phyloP scores from a whole-genome alignment of 202 grass and related monocot species.

The Digitaria exilis region DNA sequence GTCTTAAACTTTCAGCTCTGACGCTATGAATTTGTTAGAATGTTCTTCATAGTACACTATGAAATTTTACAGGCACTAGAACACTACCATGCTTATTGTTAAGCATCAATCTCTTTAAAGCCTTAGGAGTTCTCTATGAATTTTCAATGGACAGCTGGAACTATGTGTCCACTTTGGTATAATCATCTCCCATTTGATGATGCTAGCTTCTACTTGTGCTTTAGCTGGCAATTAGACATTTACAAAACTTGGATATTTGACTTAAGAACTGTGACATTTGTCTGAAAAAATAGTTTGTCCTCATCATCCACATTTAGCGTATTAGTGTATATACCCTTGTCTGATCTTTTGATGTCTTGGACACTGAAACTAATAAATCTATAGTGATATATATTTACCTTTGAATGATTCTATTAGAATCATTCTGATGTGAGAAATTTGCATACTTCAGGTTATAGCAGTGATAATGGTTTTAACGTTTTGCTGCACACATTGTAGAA shows the following conservation, averaged over 20 bases:
- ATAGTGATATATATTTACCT: not conserved
- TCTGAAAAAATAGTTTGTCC: not conserved
- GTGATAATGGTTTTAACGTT: not conserved
- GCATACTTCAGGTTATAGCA: not conserved
- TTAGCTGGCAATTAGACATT: not conserved
- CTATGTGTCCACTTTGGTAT: not conserved
- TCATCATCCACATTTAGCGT: not conserved
- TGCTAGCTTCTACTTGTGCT: constrained; percentile 21
- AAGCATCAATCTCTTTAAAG: not conserved
- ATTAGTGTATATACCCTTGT: not conserved
- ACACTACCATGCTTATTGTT: not conserved
- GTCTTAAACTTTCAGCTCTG: not conserved
- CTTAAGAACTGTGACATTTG: not conserved
- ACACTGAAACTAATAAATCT: not conserved
- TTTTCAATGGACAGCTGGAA: not conserved
- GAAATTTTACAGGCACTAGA: not conserved
- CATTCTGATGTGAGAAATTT: not conserved
- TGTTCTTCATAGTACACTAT: not conserved
- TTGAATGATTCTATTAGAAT: not conserved
- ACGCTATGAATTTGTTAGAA: not conserved
- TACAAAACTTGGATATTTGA: constrained; percentile 11
- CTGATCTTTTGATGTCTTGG: not conserved
- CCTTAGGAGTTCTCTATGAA: not conserved
- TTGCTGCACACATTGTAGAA: not conserved
- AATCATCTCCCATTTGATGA: not conserved